Percentiles rank a stretch among this genome's conserved stretches.
These are phyloP conservation scores for Jatropha multifida DNA, from an alignment of 441 rosid genomes.

Conservation along the genomic window DNA sequence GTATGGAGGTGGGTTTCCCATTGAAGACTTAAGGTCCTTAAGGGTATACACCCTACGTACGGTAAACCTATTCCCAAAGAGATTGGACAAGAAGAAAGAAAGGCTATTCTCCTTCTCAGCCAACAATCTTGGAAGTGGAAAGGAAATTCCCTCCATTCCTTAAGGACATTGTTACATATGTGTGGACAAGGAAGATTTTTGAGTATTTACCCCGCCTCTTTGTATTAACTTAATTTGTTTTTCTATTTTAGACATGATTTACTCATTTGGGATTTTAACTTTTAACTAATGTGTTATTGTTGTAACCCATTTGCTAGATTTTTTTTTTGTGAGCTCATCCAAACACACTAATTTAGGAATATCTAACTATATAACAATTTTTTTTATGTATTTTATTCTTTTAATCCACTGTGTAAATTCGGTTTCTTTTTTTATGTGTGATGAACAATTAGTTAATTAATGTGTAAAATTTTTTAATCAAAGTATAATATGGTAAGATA, in stretches of 20 bases:
- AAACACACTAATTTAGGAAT: neutral
- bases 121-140: constrained; percentile 18
- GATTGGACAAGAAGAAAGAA: constrained; percentile 18
- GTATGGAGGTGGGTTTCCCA: constrained; percentile 25
- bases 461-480: too few species aligned
- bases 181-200: constrained; percentile 26
- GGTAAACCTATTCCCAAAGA: constrained; percentile 28
- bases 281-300: neutral
- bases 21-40: constrained; percentile 16
- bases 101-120: constrained; percentile 22
- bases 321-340: neutral
- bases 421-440: too few species aligned
- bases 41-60: constrained; percentile 18
- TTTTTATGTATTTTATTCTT: too few species aligned
- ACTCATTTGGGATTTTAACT: neutral
- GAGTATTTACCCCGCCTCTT: neutral
- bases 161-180: constrained; percentile 28
- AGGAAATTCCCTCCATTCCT: constrained; percentile 24
- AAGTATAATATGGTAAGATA: too few species aligned
- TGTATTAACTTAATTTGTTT: neutral
- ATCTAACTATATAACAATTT: neutral
- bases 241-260: constrained; percentile 6
- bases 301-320: neutral
- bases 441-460: too few species aligned
- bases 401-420: too few species aligned